Conservation (phyloP, 192 early-diverging fungal species). For the Mortierella antarctica region DNA sequence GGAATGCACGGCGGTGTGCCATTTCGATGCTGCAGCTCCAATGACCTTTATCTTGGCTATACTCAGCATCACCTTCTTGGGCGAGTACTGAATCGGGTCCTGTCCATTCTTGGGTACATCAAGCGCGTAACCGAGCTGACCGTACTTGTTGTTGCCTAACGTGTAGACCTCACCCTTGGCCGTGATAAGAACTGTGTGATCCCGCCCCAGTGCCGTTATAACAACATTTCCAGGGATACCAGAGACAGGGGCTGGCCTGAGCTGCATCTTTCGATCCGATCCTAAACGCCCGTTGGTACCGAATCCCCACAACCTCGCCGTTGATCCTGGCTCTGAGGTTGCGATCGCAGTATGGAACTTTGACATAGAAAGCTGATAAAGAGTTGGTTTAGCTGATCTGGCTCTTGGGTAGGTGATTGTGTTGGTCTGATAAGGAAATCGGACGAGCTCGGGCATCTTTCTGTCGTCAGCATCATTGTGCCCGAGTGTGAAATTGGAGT, state of each 20-base stretch:
- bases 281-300: slow-evolving; percentile 78
- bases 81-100: slow-evolving; percentile 55
- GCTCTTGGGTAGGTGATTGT: slow-evolving; percentile 41
- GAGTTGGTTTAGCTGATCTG: slow-evolving; percentile 24
- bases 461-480: slow-evolving; percentile 74
- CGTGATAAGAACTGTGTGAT: slow-evolving; percentile 76
- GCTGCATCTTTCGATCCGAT: slow-evolving; percentile 69
- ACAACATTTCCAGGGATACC: slow-evolving; percentile 57
- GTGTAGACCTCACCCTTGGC: slow-evolving; percentile 66
- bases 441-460: slow-evolving; percentile 70
- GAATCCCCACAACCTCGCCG: slow-evolving; percentile 69
- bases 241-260: slow-evolving; percentile 58
- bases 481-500: slow-evolving; percentile 75
- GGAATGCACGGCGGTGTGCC: slow-evolving; percentile 76
- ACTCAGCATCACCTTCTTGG: slow-evolving; percentile 63
- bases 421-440: slow-evolving; percentile 47
- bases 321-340: slow-evolving; percentile 59
- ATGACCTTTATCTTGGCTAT: slow-evolving; percentile 64
- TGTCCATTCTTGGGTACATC: slow-evolving; percentile 52
- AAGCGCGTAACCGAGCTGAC: slow-evolving; percentile 66
- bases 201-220: slow-evolving; percentile 68
- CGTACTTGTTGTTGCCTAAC: slow-evolving; percentile 73
- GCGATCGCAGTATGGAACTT: slow-evolving; percentile 76
- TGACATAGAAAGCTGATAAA: slow-evolving; percentile 61
- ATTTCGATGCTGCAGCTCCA: slow-evolving; percentile 73